Conservation (phyloP, 2,329 filamentous ascomycete species). For the Nemania sp. region DNA sequence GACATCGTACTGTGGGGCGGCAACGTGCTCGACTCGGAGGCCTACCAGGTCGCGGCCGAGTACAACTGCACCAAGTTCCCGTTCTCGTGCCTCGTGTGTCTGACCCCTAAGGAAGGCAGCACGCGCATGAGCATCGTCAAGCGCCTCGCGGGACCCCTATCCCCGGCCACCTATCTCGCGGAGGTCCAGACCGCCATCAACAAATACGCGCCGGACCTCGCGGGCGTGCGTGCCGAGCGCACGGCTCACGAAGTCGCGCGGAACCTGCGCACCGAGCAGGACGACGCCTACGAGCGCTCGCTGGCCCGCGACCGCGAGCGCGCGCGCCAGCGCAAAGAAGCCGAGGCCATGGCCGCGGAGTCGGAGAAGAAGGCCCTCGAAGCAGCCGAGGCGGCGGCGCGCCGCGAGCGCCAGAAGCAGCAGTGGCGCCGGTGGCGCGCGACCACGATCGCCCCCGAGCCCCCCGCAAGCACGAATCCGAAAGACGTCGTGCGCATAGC, state of each 20-base stretch:
- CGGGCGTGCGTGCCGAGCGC: constrained; percentile 73
- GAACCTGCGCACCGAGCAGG: constrained; percentile 82
- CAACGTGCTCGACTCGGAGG: constrained; percentile 89
- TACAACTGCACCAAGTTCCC: constrained; percentile 91
- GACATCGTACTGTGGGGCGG: constrained; percentile 91
- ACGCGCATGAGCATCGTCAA: constrained; percentile 90
- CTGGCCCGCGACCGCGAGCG: constrained; percentile 86
- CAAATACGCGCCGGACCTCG: constrained; percentile 75
- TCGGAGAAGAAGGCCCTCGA: constrained; percentile 65
- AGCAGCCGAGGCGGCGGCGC: constrained; percentile 63
- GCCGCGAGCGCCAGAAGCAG: constrained; percentile 48
- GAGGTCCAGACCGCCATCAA: constrained; percentile 75
- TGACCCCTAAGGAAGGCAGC: constrained; percentile 81
- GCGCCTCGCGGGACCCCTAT: constrained; percentile 72
- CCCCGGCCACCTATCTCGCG: constrained; percentile 70
- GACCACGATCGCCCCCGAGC: constrained; percentile 68
- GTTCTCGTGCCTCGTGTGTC: constrained; percentile 81
- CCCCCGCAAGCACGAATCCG: constrained; percentile 51
- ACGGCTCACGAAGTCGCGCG: constrained; percentile 81
- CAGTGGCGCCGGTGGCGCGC: constrained; percentile 85
- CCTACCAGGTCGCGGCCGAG: constrained; percentile 87
- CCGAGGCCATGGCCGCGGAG: constrained; percentile 68
- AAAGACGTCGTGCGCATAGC: constrained; percentile 75
- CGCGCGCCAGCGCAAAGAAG: constrained; percentile 74
- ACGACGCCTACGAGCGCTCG: constrained; percentile 90